Base-by-base conservation (phyloP, 331 rosid species). In the Telfairia occidentalis region DNA sequence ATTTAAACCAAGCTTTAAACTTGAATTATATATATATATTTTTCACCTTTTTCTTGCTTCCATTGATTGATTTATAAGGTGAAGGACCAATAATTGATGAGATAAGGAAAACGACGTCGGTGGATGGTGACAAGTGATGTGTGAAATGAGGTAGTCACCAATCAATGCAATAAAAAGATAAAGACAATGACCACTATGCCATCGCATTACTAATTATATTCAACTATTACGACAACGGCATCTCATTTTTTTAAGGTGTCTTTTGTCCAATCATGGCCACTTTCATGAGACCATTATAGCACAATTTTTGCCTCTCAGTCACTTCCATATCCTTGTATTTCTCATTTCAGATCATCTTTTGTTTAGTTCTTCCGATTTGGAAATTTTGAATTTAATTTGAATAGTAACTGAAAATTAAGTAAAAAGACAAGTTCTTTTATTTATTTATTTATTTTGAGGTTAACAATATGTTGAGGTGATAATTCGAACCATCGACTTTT, bases 81-180 rank as follows among this genome's bases (percentile, higher is more conserved):
- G 75, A 28, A 43, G 30, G 13, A 18, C 18, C 59, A 70, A 70
- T 70, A 46, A 70, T 70, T 70, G 58, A 70, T 15, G 0, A 45
- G 75, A 70, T 43, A 70, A 70, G 7, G 75, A 70, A 70, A 45
- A 70, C 75, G 75, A 70, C 75, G 42, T 70, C 75, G 75, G 58
- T 70, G 40, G 58, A 26, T 46, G 58, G 75, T 46, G 75, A 70
- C 58, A 70, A 46, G 42, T 70, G 74, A 45, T 69, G 74, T 45
- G 19, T 69, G 55, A 0, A 1, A 13, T 60, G 42, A 60, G 9
- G 42, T 3, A 30, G 69, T 61, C 40, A 28, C 70, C 46, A 61
- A 61, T 35, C 38, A 34, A 61, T 16, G 46, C 70, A 30, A 35
- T n/a, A 61, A 34, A 69, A 69, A 24, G 73, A 40, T 23, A 13